These are phyloP conservation scores for Coemansia sp. DNA, from an alignment of 192 early-diverging fungal species.

Conservation along the genomic window DNA sequence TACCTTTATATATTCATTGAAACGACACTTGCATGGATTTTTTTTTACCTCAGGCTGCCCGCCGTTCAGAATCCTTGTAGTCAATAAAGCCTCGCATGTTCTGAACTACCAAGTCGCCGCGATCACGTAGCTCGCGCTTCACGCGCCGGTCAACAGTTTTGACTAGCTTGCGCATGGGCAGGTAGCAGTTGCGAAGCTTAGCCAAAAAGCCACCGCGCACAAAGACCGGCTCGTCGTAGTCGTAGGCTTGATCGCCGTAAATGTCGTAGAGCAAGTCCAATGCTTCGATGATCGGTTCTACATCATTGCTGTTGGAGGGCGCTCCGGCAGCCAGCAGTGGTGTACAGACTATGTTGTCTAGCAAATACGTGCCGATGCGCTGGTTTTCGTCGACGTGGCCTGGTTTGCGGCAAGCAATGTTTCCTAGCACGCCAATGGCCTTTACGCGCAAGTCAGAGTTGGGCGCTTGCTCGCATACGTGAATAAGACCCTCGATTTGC, in stretches of 20 bases:
- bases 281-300: conserved; percentile 65
- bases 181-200: conserved; percentile 59
- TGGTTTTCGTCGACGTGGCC: conserved; percentile 51
- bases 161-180: conserved; percentile 58
- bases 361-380: conserved; percentile 68
- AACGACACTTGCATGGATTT: background rate
- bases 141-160: conserved; percentile 73
- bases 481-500: conserved; percentile 58
- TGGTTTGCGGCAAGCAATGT: conserved; percentile 71
- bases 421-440: conserved; percentile 71
- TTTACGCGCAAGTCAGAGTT: conserved; percentile 60
- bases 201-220: conserved; percentile 66
- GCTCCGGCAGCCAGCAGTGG: conserved; percentile 18
- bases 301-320: background rate
- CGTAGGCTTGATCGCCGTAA: conserved; percentile 78
- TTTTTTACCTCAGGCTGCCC: conserved; percentile 11
- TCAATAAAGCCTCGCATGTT: conserved; percentile 85
- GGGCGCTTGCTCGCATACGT: conserved; percentile 27
- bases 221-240: conserved; percentile 86
- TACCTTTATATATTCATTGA: conserved; percentile 10
- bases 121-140: conserved; percentile 66
- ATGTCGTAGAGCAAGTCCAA: conserved; percentile 88
- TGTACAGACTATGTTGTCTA: conserved; percentile 41
- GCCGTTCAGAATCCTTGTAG: conserved; percentile 82
- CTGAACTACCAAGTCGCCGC: conserved; percentile 75